Percentiles rank a stretch among this genome's conserved stretches.
Evolutionary conservation across 805 yeast species (phyloP).

Genomic region (Ogataea corticis): DNA sequence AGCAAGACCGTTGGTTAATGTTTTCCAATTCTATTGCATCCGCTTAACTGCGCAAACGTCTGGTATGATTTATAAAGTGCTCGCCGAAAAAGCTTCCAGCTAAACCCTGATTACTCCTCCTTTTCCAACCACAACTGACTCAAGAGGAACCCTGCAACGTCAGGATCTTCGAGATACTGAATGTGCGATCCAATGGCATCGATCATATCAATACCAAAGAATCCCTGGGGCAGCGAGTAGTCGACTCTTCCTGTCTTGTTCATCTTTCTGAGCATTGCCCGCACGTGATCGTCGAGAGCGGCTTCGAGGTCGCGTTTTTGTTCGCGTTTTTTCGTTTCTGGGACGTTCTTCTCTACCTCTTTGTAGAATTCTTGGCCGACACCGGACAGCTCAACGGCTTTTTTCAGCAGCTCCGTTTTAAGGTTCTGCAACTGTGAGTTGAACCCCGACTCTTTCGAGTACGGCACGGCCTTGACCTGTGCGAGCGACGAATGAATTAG

Average conservation of each 20-base stretch:
- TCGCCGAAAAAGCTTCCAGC: no score
- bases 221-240: conserved; percentile 73
- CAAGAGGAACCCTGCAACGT: conserved; percentile 77
- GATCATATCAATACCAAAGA: conserved; percentile 75
- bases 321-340: conserved; percentile 4
- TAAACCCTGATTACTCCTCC: not conserved
- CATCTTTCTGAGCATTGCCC: conserved; percentile 42
- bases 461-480: conserved; percentile 51
- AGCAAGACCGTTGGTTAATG: no score
- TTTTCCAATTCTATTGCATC: no score
- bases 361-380: conserved; percentile 4
- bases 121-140: conserved; percentile 46
- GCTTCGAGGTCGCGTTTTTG: conserved; percentile 5
- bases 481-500: conserved; percentile 55
- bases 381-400: conserved; percentile 21
- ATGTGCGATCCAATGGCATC: conserved; percentile 87
- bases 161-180: conserved; percentile 82
- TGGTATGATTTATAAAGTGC: no score
- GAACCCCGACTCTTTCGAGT: conserved; percentile 47
- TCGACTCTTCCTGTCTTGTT: conserved; percentile 82
- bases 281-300: conserved; percentile 31
- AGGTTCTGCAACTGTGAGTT: conserved; percentile 34
- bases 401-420: conserved; percentile 29
- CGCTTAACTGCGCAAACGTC: no score
- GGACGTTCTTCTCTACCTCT: not conserved